Evolutionary conservation across 345 rosid species (phyloP).

Genomic region (Salix brachista): DNA sequence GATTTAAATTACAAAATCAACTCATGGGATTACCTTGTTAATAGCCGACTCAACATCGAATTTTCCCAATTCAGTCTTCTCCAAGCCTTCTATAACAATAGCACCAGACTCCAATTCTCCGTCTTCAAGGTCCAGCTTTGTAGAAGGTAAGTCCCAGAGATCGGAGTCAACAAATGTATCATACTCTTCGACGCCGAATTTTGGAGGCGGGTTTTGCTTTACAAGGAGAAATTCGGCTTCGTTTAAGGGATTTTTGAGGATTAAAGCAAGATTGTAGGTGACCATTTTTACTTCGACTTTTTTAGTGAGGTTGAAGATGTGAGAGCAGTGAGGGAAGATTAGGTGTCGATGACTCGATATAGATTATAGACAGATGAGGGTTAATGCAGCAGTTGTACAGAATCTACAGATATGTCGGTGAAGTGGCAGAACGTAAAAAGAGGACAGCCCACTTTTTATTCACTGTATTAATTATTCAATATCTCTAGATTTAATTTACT

Average conservation of each 20-base stretch:
- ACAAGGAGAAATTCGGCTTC: slow-evolving; percentile 46
- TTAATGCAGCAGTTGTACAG: too few relatives aligned
- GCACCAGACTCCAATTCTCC: slow-evolving; percentile 23
- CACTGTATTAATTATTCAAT: too few relatives aligned
- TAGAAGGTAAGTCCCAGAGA: slow-evolving; percentile 82
- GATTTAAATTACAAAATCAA: neutral
- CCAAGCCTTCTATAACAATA: slow-evolving; percentile 22
- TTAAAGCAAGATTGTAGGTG: slow-evolving; percentile 45
- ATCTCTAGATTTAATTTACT: too few relatives aligned
- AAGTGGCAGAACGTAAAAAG: too few relatives aligned
- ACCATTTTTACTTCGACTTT: slow-evolving; percentile 29
- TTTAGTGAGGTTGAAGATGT: too few relatives aligned
- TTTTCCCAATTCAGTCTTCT: slow-evolving; percentile 33
- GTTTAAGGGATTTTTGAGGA: slow-evolving; percentile 34
- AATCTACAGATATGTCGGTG: too few relatives aligned
- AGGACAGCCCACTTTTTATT: too few relatives aligned
- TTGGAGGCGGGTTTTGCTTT: slow-evolving; percentile 59
- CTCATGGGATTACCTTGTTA: neutral
- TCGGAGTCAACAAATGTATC: slow-evolving; percentile 67
- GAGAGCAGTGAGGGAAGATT: too few relatives aligned
- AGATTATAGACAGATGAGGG: too few relatives aligned
- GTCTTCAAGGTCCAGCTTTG: slow-evolving; percentile 27
- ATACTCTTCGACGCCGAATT: slow-evolving; percentile 54
- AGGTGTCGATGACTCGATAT: too few relatives aligned
- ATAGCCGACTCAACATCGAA: slow-evolving; percentile 48